phyloP scores from a whole-genome alignment of 2,329 filamentous ascomycete species.

The Davidsoniella australis region DNA sequence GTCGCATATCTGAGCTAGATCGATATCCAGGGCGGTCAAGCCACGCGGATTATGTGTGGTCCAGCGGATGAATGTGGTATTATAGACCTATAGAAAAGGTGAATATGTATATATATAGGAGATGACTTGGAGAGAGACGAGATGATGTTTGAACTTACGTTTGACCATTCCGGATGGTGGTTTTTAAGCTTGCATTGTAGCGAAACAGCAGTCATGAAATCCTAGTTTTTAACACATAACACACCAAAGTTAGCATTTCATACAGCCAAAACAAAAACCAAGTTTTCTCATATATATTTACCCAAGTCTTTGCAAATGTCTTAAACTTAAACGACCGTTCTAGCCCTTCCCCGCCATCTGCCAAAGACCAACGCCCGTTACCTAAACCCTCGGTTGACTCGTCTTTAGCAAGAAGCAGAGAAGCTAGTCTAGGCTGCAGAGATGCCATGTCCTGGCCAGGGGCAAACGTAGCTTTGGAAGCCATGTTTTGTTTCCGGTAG shows the following conservation, averaged over 20 bases:
- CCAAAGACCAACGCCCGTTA: conserved; percentile 30
- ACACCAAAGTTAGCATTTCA: not conserved
- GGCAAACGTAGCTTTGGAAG: conserved; percentile 21
- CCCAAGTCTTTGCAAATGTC: conserved; percentile 49
- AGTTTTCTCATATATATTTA: conserved; percentile 19
- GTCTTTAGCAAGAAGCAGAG: conserved; percentile 16
- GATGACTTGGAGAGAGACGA: not conserved
- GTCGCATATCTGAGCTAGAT: conserved; percentile 47
- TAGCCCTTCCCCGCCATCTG: conserved; percentile 33
- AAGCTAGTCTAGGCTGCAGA: conserved; percentile 25
- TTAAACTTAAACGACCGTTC: conserved; percentile 47
- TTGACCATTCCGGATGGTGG: conserved; percentile 65
- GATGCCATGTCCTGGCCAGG: conserved; percentile 26
- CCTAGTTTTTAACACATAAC: conserved; percentile 16
- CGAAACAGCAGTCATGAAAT: conserved; percentile 59
- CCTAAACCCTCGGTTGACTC: conserved; percentile 16
- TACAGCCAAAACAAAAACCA: too few species aligned
- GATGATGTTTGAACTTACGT: conserved; percentile 29
- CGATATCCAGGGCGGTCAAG: conserved; percentile 45
- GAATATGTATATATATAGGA: not conserved
- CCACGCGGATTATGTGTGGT: conserved; percentile 53
- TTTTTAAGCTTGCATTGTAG: conserved; percentile 49
- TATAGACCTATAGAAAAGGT: conserved; percentile 38
- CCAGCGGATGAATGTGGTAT: conserved; percentile 54
- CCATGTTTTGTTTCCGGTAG: not conserved